phyloP scores from a whole-genome alignment of 108 stramenopile species.

The Bacterosira constricta region DNA sequence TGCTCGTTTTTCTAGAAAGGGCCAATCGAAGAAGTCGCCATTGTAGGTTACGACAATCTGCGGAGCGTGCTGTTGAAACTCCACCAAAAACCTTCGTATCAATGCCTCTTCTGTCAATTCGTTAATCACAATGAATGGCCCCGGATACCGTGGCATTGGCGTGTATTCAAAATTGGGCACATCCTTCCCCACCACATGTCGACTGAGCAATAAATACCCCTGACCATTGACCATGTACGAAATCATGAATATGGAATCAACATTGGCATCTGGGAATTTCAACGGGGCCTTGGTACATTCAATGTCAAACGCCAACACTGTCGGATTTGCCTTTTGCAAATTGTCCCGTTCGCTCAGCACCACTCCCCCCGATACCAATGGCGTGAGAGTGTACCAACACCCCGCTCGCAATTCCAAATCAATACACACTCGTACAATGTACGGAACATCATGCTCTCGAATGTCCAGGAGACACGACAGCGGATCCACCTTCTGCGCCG shows the following conservation, averaged over 20 bases:
- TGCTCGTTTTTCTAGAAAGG: constrained; percentile 90
- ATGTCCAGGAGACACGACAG: constrained; percentile 77
- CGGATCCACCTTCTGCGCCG: constrained; percentile 59
- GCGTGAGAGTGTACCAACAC: constrained; percentile 94
- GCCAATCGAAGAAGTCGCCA: constrained; percentile 99
- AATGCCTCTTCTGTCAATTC: constrained; percentile 84
- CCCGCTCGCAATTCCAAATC: constrained; percentile 94
- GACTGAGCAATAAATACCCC: constrained; percentile 90
- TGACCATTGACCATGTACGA: constrained; percentile 98
- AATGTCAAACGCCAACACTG: constrained; percentile 97
- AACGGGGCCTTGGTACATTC: constrained; percentile 98
- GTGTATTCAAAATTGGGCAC: constrained; percentile 98
- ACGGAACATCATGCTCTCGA: constrained; percentile 98
- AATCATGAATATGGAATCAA: constrained; percentile 99
- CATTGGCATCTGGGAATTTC: constrained; percentile 96
- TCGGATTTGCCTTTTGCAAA: constrained; percentile 92
- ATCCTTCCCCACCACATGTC: constrained; percentile 92
- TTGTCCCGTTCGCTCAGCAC: constrained; percentile 80
- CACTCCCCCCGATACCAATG: constrained; percentile 64
- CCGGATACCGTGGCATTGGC: constrained; percentile 95
- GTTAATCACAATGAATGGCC: constrained; percentile 96
- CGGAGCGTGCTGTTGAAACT: constrained; percentile 80
- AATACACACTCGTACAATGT: constrained; percentile 90
- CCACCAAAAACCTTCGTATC: constrained; percentile 85
- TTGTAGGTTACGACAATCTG: constrained; percentile 99